Percentiles rank a stretch among this genome's conserved stretches.
These are phyloP conservation scores for Leucocoprinus sp. DNA, from an alignment of 768 basidiomycete species.

Conservation along the genomic window DNA sequence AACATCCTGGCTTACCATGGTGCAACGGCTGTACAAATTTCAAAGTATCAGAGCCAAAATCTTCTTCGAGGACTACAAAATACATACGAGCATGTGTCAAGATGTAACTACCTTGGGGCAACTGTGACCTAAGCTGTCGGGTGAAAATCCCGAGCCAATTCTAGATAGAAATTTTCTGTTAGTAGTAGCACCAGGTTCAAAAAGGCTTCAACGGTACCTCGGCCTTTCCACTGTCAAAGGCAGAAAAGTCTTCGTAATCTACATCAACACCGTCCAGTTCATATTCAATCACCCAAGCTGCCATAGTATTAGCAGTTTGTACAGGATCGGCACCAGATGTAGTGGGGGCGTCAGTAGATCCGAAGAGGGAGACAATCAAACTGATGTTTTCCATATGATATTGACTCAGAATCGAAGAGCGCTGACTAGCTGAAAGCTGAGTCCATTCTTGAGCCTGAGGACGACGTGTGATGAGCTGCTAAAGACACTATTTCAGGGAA, in stretches of 20 bases:
- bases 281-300: conserved; percentile 55
- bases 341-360: conserved; percentile 50
- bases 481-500: neutral
- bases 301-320: conserved; percentile 53
- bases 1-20: conserved; percentile 35
- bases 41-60: neutral
- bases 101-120: conserved; percentile 42
- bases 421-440: conserved; percentile 32
- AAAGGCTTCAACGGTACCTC: conserved; percentile 27
- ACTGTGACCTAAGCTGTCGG: conserved; percentile 35
- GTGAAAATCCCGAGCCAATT: conserved; percentile 50
- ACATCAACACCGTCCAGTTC: conserved; percentile 66
- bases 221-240: conserved; percentile 45
- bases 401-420: conserved; percentile 39
- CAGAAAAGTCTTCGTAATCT: conserved; percentile 69
- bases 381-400: conserved; percentile 55
- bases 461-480: neutral
- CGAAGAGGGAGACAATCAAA: conserved; percentile 55
- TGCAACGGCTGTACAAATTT: conserved; percentile 32
- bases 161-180: conserved; percentile 14
- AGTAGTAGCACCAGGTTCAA: neutral
- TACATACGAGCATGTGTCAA: conserved; percentile 47
- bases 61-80: neutral
- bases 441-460: conserved; percentile 47
- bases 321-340: conserved; percentile 50